Evolutionary conservation across 768 basidiomycete species (phyloP).

Genomic region (Gelatoporia subvermispora): DNA sequence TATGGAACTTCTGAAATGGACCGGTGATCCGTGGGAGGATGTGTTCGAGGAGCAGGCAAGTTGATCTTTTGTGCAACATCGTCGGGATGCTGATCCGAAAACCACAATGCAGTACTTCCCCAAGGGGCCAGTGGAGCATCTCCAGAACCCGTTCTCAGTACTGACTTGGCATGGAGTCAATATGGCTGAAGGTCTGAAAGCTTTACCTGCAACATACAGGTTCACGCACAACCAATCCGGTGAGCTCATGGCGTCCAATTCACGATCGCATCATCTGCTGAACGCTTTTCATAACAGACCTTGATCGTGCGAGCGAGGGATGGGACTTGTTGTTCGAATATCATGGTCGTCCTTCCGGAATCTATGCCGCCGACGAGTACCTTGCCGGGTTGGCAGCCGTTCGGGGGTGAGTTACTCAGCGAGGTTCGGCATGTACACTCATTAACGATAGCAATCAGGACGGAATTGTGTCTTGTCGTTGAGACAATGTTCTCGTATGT

Average conservation of each 20-base stretch:
- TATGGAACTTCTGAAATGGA: constrained; percentile 47
- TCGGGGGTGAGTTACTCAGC: constrained; percentile 47
- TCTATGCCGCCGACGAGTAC: constrained; percentile 54
- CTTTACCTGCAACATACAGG: constrained; percentile 46
- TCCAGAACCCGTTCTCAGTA: constrained; percentile 42
- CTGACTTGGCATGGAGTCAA: constrained; percentile 54
- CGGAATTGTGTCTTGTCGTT: constrained; percentile 51
- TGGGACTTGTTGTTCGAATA: constrained; percentile 57
- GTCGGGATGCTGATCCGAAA: too few species aligned
- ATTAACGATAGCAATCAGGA: too few species aligned
- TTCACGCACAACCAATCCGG: constrained; percentile 56
- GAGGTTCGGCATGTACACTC: too few species aligned
- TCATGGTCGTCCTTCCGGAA: constrained; percentile 52
- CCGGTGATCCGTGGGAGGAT: constrained; percentile 51
- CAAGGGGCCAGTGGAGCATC: constrained; percentile 32
- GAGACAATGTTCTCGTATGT: constrained; percentile 60
- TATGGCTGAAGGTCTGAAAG: constrained; percentile 54
- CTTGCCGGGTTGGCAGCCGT: constrained; percentile 51
- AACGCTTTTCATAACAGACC: constrained; percentile 26
- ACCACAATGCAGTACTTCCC: constrained; percentile 38
- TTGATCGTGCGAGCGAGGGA: constrained; percentile 43
- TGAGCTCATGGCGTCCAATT: constrained; percentile 14
- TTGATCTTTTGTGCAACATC: too few species aligned
- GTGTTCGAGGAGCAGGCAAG: constrained; percentile 42
- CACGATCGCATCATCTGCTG: background rate